Percentiles rank a stretch among this genome's conserved stretches.
These are phyloP conservation scores for Lotus japonicus DNA, from an alignment of 306 rosid species.

Conservation along the genomic window DNA sequence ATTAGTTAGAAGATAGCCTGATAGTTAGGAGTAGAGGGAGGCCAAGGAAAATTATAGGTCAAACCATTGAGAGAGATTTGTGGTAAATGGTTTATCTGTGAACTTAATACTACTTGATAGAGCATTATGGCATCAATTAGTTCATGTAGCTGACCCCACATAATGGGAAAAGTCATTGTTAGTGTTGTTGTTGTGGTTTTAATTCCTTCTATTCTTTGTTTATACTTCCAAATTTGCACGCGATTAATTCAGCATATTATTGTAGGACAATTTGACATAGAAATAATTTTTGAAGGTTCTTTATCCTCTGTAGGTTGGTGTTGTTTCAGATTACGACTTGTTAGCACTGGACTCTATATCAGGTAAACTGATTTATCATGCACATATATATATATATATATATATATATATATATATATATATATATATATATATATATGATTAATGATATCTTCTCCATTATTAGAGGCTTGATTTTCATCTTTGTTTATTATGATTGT, in stretches of 20 bases:
- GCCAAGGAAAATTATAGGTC: no score
- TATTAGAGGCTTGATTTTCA: conserved; percentile 7
- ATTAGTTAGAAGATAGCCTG: no score
- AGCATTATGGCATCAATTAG: no score
- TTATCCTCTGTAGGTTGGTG: conserved; percentile 69
- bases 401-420: neutral
- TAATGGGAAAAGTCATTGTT: no score
- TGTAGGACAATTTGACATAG: neutral
- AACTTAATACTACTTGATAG: no score
- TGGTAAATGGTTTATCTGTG: no score
- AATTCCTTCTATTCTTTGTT: neutral
- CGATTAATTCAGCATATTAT: neutral
- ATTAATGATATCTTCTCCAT: neutral
- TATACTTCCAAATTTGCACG: neutral
- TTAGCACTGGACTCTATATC: conserved; percentile 87
- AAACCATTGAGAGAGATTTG: no score
- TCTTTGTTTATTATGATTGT: neutral
- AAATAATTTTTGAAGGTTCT: conserved; percentile 22
- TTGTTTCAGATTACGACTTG: conserved; percentile 91
- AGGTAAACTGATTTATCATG: conserved; percentile 37
- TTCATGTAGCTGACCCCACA: no score
- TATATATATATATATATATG: neutral
- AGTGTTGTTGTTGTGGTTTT: neutral
- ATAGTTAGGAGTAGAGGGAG: no score
- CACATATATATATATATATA: neutral